Percentiles rank a stretch among this genome's conserved stretches.
phyloP scores from a whole-genome alignment of 371 early-diverging fungal genomes.

The Mucor mucedo region DNA sequence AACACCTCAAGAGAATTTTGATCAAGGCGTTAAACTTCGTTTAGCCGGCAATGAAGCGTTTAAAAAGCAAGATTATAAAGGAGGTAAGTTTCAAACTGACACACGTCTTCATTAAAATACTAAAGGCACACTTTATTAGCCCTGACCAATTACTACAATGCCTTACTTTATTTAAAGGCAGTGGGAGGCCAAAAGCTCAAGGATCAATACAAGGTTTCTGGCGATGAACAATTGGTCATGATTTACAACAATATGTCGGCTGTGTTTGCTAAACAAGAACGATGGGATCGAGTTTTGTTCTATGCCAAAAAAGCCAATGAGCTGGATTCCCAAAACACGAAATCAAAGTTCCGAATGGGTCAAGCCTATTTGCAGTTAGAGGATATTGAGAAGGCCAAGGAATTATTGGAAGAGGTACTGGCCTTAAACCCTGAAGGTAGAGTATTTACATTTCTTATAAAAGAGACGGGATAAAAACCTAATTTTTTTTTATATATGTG shows the following conservation, averaged over 20 bases:
- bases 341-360: slow-evolving; percentile 48
- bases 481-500: neutral
- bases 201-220: slow-evolving; percentile 24
- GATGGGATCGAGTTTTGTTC: slow-evolving; percentile 46
- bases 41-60: slow-evolving; percentile 44
- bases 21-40: slow-evolving; percentile 46
- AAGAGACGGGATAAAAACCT: neutral
- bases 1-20: slow-evolving; percentile 37
- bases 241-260: slow-evolving; percentile 55
- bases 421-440: slow-evolving; percentile 42
- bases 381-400: slow-evolving; percentile 37
- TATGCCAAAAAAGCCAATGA: slow-evolving; percentile 41
- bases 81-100: slow-evolving; percentile 23
- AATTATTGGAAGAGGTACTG: slow-evolving; percentile 27
- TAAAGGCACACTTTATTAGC: slow-evolving; percentile 23
- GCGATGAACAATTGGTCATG: slow-evolving; percentile 43
- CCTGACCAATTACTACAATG: slow-evolving; percentile 41
- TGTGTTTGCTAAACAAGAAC: slow-evolving; percentile 45
- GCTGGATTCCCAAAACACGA: slow-evolving; percentile 38
- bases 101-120: neutral
- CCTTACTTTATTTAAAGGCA: slow-evolving; percentile 44
- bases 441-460: neutral
- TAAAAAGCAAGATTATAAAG: slow-evolving; percentile 34
- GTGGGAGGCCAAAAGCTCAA: slow-evolving; percentile 38
- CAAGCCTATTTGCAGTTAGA: slow-evolving; percentile 43